Percentiles rank a stretch among this genome's conserved stretches.
These are phyloP conservation scores for Vigna nakashimae DNA, from an alignment of 306 rosid species.

Conservation along the genomic window DNA sequence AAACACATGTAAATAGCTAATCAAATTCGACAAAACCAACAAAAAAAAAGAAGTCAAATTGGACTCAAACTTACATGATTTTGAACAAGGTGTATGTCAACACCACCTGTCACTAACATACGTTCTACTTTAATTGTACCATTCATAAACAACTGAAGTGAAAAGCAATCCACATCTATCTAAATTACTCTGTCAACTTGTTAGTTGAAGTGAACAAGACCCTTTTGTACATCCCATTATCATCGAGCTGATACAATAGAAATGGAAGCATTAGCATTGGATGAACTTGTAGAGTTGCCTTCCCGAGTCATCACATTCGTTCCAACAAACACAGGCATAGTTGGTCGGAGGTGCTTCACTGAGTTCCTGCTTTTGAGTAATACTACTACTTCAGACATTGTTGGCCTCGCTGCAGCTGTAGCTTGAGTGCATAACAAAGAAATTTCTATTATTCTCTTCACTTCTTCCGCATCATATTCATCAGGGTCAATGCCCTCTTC, in stretches of 20 bases:
- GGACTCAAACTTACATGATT: too few species aligned
- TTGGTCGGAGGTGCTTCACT: constrained; percentile 38
- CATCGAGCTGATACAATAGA: constrained; percentile 40
- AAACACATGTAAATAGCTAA: too few species aligned
- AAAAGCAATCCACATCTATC: too few species aligned
- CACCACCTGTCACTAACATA: too few species aligned
- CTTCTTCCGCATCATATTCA: constrained; percentile 56
- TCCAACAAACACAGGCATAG: constrained; percentile 61
- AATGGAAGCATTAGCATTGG: constrained; percentile 65
- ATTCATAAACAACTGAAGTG: too few species aligned
- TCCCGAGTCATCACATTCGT: constrained; percentile 28
- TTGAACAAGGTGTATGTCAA: too few species aligned
- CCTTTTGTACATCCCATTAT: not conserved
- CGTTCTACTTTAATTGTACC: too few species aligned
- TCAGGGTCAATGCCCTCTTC: constrained; percentile 50
- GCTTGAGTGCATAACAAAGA: constrained; percentile 63
- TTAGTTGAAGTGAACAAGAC: not conserved
- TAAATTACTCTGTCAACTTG: not conserved
- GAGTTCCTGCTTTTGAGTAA: constrained; percentile 55
- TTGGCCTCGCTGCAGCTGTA: constrained; percentile 58
- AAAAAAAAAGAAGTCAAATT: too few species aligned
- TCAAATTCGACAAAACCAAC: too few species aligned
- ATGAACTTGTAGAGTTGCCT: constrained; percentile 50
- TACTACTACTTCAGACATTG: constrained; percentile 63
- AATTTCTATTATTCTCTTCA: constrained; percentile 56